Evolutionary conservation across 2,329 filamentous ascomycete species (phyloP), one percentile per base, ranked within the genome.

Genomic region (Penicillium oxalicum): DNA sequence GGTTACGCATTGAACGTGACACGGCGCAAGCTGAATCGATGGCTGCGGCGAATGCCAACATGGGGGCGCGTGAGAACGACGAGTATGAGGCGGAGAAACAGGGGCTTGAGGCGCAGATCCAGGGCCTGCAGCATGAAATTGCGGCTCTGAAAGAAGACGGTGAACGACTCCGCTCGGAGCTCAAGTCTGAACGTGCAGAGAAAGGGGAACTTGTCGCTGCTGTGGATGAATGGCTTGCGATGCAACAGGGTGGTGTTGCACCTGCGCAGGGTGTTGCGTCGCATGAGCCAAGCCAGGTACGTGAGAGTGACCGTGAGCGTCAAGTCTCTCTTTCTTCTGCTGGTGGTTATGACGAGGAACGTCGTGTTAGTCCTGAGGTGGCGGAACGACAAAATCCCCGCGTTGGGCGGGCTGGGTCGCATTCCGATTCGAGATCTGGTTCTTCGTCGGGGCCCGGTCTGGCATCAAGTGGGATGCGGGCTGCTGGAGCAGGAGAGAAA

Each of bases 101-200:
- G 60, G 81, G 86, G 63, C 75, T 89, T 35, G 82, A 85, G 47
- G 88, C 88, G 18, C 83, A 87, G 59, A 78, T 91, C 27, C 81
- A 86, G 55, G 86, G 88, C 45, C 77, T 95, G 9, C 81, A 84
- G 59, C 82, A 86, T 5, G 85, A 93, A 48, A 75, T 93, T 49
- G 72, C 74, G 29, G 84, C 83, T 5, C 76, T 93, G 39, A 82
- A 85, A 64, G 73, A 77, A 4, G 86, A 91, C 59, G 88, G 89
- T 55, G 76, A 80, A 42, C 69, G 66, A 3, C 79, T 88, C 69
- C 73, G 82, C 2, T 70, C 77, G 36, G 84, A 84, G 0, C 58
- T 86, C 12, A 70, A 74, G 50, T 59, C 65, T n/a, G 73, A 75
- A 55, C 83, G 72, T 12, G 61, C 70, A 12, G 72, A 75, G 49